These are phyloP conservation scores for Cutaneotrichosporon cyanovorans DNA, from an alignment of 1,284 basidiomycete species.

Conservation along the genomic window DNA sequence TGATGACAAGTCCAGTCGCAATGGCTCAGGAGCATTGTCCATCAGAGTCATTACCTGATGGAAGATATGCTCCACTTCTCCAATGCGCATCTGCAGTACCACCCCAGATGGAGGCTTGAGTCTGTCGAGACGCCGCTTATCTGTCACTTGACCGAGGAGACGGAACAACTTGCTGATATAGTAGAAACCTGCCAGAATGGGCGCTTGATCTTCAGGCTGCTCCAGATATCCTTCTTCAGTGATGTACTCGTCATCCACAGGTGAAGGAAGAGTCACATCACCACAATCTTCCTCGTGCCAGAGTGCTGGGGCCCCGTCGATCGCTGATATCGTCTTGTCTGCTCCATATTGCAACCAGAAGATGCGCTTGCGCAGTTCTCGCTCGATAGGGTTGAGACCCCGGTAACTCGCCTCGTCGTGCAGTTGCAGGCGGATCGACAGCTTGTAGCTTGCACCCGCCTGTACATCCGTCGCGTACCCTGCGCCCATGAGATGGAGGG, in stretches of 20 bases:
- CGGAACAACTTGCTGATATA: slow-evolving; percentile 72
- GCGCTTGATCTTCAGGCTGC: slow-evolving; percentile 72
- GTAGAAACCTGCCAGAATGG: slow-evolving; percentile 73
- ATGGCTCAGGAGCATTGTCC: slow-evolving; percentile 35
- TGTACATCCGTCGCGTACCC: background rate
- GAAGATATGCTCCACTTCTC: slow-evolving; percentile 36
- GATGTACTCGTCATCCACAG: slow-evolving; percentile 50
- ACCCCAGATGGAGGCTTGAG: slow-evolving; percentile 30
- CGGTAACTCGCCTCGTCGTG: slow-evolving; percentile 56
- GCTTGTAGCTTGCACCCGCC: slow-evolving; percentile 11
- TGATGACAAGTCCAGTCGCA: slow-evolving; percentile 24
- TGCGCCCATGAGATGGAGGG: slow-evolving; percentile 8
- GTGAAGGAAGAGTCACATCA: slow-evolving; percentile 27
- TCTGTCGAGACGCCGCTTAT: slow-evolving; percentile 33
- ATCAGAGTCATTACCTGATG: slow-evolving; percentile 37
- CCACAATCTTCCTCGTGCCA: slow-evolving; percentile 72
- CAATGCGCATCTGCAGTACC: slow-evolving; percentile 32
- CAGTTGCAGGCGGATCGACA: slow-evolving; percentile 54
- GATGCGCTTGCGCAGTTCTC: slow-evolving; percentile 66
- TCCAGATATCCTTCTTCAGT: slow-evolving; percentile 68
- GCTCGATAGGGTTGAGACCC: slow-evolving; percentile 58
- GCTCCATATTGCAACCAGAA: slow-evolving; percentile 83
- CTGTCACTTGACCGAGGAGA: slow-evolving; percentile 31
- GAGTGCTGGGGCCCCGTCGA: slow-evolving; percentile 64
- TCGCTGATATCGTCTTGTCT: slow-evolving; percentile 79